Base-by-base conservation (phyloP, 2,329 filamentous ascomycete species). In the Teratosphaeria destructans region DNA sequence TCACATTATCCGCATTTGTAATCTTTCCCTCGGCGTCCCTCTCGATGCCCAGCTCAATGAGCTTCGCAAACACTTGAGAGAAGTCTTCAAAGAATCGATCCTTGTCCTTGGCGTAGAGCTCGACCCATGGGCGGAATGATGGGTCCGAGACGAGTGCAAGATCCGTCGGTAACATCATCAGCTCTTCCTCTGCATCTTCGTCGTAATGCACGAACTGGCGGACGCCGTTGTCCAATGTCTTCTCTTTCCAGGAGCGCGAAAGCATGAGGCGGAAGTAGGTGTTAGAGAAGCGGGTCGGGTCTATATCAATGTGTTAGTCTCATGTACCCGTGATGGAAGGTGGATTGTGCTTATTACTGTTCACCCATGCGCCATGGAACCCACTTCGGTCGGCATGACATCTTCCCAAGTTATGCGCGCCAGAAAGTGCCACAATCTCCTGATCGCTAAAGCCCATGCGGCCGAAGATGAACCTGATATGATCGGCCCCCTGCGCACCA, bases 121-220 rank as follows among this genome's bases (percentile, higher is more conserved):
- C 75, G 12, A 86, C 83, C 78, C 80, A 86, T 6, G 73, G 73
- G 19, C 74, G 69, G 68, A 87, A 86, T 5, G 64, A 68, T 2
- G 75, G 69, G 63, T 87, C 84, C 1, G 77, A 74, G 3, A 80
- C 72, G 47, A 86, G 74, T 4, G 83, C 79, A 66, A 86, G 79
- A 68, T 86, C 84, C 2, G 83, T 85, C 0, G 84, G 84, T 68
- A 86, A 68, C 84, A 86, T 86, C 84, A 86, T 86, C 52, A 86
- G 73, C 59, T 81, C 80, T 60, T 80, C 79, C 53, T 79, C 78
- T 5, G 71, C 72, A 64, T 85, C 81, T 54, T 83, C 81, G 62
- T 85, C 82, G 55, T 79, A 78, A 65, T 83, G 82, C 53, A 81
- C 79, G 68, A 83, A 87, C 72, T 86, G 82, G 58, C 75, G 72